Conservation (phyloP, 345 rosid genomes). For the Fremontodendron californicum region DNA sequence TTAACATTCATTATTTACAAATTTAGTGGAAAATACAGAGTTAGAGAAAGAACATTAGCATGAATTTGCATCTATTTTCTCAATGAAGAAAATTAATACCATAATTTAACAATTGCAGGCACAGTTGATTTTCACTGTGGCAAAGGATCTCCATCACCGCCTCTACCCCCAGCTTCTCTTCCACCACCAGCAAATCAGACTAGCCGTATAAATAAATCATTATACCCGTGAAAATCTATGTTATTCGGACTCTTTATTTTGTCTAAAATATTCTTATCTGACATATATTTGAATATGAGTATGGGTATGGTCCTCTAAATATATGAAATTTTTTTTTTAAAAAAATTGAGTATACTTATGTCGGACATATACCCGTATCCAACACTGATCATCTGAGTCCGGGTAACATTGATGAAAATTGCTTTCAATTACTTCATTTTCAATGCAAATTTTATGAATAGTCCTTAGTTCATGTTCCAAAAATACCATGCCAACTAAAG, state of each 20-base stretch:
- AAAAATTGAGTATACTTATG: too few species aligned
- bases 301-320: too few species aligned
- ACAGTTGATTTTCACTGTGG: conserved; percentile 32
- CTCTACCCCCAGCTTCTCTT: conserved; percentile 17
- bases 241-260: background rate
- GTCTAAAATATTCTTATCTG: too few species aligned
- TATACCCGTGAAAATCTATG: background rate
- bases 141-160: conserved; percentile 26
- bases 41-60: background rate
- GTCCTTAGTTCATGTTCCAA: background rate
- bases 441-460: too few species aligned
- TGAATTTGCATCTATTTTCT: background rate
- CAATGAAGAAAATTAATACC: background rate
- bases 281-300: too few species aligned
- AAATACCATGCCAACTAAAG: background rate
- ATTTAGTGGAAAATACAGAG: background rate
- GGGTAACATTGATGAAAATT: too few species aligned
- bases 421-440: background rate
- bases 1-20: background rate
- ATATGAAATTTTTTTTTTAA: too few species aligned
- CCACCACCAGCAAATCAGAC: background rate
- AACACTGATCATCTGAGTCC: too few species aligned
- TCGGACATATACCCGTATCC: too few species aligned
- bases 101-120: conserved; percentile 31
- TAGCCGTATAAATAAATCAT: background rate